Conservation (phyloP, 2,329 filamentous ascomycete genomes). For the Sordariomycetes sp. region DNA sequence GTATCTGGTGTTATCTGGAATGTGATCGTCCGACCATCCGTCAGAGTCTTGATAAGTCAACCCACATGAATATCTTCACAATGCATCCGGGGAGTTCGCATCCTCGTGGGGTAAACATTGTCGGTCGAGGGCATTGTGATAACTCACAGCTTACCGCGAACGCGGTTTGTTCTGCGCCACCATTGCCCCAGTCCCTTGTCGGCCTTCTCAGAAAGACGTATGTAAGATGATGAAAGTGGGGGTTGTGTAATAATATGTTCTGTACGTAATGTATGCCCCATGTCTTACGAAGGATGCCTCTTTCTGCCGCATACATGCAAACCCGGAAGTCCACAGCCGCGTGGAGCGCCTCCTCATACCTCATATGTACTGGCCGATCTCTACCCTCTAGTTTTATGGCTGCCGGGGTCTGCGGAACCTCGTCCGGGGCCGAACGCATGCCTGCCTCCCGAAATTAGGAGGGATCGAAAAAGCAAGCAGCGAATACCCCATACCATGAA, state of each 20-base stretch:
- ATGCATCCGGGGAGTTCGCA: background rate
- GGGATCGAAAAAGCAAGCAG: background rate
- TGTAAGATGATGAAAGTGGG: background rate
- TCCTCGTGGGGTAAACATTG: background rate
- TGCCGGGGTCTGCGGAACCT: background rate
- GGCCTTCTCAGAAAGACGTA: background rate
- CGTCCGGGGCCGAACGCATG: background rate
- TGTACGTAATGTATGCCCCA: background rate
- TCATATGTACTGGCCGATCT: background rate
- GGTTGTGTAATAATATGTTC: background rate
- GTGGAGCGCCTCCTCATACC: background rate
- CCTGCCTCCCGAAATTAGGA: background rate
- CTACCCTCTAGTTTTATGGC: background rate
- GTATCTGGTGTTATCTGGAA: background rate
- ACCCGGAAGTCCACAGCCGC: background rate
- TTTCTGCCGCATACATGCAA: background rate
- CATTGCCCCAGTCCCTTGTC: background rate
- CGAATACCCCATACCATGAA: background rate
- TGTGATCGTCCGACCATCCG: background rate
- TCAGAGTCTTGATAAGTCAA: background rate
- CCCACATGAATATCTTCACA: background rate
- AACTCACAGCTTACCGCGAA: background rate
- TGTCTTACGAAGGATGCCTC: background rate
- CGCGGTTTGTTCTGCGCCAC: background rate
- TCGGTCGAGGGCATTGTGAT: background rate